Base-by-base conservation (phyloP, 2,329 filamentous ascomycete species). In the Colletotrichum musae region DNA sequence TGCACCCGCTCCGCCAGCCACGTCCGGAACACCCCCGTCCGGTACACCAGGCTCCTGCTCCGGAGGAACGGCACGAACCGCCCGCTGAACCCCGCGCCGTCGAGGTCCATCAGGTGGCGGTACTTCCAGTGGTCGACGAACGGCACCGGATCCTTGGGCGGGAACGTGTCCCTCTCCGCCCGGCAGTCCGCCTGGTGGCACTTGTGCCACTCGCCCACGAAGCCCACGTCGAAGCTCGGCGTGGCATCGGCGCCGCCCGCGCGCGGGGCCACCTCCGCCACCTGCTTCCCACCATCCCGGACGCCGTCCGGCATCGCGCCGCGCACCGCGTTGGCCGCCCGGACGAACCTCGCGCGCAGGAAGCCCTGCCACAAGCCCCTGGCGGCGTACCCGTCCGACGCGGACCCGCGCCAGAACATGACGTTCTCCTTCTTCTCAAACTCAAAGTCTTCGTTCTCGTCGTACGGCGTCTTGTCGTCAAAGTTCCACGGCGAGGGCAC, bases 1-100 rank as follows among this genome's bases (percentile, higher is more conserved):
- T 88, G 81, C 2, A 92, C 77, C 2, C 90, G 83, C 41, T 86
- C 83, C 72, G 91, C 89, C 73, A 90, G 89, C 90, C 90, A 92
- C 65, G 91, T 89, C 26, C 84, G 82, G 75, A 90, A 92, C 26
- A 91, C 80, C 2, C 87, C 89, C 0, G 86, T 85, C 70, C 90
- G 89, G 75, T 91, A 85, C 0, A 87, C 86, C 2, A 90, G 76
- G 4, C 83, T 87, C 1, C 78, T 83, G 13, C 82, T 86, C 15
- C 81, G 78, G 13, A 91, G 76, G 72, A 90, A 89, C 0, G 81
- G 81, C 9, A 84, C 74, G 72, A 84, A 88, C 0, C 86, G 81
- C 3, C 84, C 86, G 59, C 80, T 83, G 73, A 86, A 86, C 1
- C 79, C 82, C 50, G 85, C 82, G 0, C 89, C 89, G 74, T 91